Evolutionary conservation across 2,329 filamentous ascomycete species (phyloP).

Genomic region (Metarhizium anisopliae): DNA sequence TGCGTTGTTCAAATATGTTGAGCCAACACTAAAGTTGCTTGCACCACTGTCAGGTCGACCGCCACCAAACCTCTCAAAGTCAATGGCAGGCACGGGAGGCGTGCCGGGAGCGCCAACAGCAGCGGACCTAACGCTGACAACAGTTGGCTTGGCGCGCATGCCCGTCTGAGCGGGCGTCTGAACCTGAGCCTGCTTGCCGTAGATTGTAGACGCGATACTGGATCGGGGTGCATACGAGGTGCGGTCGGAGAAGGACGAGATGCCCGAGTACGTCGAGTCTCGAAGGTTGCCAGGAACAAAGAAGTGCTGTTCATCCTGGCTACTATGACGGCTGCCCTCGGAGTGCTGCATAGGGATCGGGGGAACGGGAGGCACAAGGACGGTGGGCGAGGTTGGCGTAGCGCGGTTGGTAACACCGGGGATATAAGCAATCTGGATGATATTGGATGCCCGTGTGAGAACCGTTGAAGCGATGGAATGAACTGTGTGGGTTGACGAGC

Average conservation of each 20-base stretch:
- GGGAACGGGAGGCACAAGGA: slow-evolving; percentile 85
- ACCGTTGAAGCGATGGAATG: slow-evolving; percentile 92
- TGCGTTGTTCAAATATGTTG: slow-evolving; percentile 58
- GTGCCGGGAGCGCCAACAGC: slow-evolving; percentile 43
- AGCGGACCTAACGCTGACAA: slow-evolving; percentile 82
- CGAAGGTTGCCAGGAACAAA: slow-evolving; percentile 86
- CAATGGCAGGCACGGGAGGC: slow-evolving; percentile 66
- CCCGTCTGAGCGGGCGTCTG: slow-evolving; percentile 77
- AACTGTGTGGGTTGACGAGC: slow-evolving; percentile 76
- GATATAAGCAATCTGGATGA: slow-evolving; percentile 99
- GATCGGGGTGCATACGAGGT: slow-evolving; percentile 55
- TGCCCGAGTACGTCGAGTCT: slow-evolving; percentile 81
- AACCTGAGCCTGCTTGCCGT: slow-evolving; percentile 82
- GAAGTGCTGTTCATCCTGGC: slow-evolving; percentile 75
- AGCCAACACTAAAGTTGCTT: slow-evolving; percentile 57
- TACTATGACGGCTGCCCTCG: slow-evolving; percentile 31
- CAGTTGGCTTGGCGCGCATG: slow-evolving; percentile 78
- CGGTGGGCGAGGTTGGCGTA: slow-evolving; percentile 68
- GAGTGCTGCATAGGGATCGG: slow-evolving; percentile 69
- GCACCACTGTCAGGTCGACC: slow-evolving; percentile 42
- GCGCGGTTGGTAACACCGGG: slow-evolving; percentile 93
- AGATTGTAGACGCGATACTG: slow-evolving; percentile 87
- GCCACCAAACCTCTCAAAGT: slow-evolving; percentile 49
- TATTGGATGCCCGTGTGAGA: slow-evolving; percentile 90
- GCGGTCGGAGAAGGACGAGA: slow-evolving; percentile 54